Percentiles rank a stretch among this genome's conserved stretches.
Conservation (phyloP, 345 rosid genomes). For the Erucastrum elatum region DNA sequence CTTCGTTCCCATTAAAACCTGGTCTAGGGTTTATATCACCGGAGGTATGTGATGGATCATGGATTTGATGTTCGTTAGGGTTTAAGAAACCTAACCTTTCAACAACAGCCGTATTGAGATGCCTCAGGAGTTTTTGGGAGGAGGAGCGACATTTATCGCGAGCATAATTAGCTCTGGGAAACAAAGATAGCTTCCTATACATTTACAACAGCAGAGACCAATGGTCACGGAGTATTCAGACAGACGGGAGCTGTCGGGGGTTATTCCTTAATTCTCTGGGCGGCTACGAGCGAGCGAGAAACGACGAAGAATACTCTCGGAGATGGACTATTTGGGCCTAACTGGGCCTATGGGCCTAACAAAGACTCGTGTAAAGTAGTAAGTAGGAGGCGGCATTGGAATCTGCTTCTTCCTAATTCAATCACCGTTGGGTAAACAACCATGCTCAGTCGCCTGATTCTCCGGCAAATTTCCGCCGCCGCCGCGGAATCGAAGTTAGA, state of each 20-base stretch:
- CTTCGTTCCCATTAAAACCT: not conserved
- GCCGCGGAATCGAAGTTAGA: not conserved
- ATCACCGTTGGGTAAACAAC: not conserved
- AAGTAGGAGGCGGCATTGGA: not conserved
- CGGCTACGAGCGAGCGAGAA: conserved; percentile 2
- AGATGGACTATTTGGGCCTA: not conserved
- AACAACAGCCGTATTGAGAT: conserved; percentile 50
- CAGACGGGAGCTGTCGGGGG: not conserved
- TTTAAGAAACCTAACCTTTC: conserved; percentile 48
- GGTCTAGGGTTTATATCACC: conserved; percentile 27
- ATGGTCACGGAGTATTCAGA: not conserved
- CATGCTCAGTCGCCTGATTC: conserved; percentile 5
- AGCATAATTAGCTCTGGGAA: conserved; percentile 37
- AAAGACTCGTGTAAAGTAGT: not conserved
- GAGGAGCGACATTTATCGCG: conserved; percentile 43
- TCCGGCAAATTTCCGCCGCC: not conserved
- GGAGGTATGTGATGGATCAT: not conserved
- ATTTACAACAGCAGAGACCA: conserved; percentile 31
- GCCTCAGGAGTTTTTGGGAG: conserved; percentile 29
- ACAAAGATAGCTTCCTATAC: conserved; percentile 44
- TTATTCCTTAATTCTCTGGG: not conserved
- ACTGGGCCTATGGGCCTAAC: not conserved
- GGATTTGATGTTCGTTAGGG: conserved; percentile 17
- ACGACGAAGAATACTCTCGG: not conserved
- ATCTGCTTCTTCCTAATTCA: not conserved